Conservation (phyloP, 1,139 yeast genomes). For the Diutina mesorugosa region DNA sequence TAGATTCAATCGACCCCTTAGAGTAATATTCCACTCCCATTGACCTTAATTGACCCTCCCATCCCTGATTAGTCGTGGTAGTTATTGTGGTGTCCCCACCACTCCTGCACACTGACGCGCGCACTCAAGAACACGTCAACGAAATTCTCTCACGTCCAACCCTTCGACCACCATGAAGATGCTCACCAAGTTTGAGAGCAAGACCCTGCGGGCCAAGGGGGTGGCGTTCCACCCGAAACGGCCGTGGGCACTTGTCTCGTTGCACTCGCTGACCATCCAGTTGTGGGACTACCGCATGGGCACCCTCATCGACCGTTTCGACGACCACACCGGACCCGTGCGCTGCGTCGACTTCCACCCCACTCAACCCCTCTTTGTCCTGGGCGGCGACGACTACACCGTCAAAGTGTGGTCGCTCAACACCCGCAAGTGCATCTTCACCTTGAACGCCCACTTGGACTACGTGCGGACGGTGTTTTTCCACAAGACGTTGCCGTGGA, state of each 20-base stretch:
- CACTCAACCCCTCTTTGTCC: conserved; percentile 91
- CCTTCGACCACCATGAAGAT: conserved; percentile 61
- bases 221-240: conserved; percentile 95
- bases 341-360: conserved; percentile 94
- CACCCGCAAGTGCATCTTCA: conserved; percentile 82
- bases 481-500: conserved; percentile 97
- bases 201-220: conserved; percentile 97
- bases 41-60: too few relatives aligned
- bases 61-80: too few relatives aligned
- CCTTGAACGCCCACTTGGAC: conserved; percentile 88
- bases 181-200: conserved; percentile 96
- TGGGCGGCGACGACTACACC: conserved; percentile 95
- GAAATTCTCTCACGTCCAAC: background rate
- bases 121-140: background rate
- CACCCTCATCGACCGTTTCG: conserved; percentile 87
- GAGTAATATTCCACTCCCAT: too few relatives aligned
- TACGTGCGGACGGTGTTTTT: conserved; percentile 89
- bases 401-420: conserved; percentile 94
- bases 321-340: conserved; percentile 98
- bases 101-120: background rate
- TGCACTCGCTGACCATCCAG: conserved; percentile 91
- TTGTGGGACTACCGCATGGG: conserved; percentile 99
- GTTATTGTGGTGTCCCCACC: too few relatives aligned
- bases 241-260: conserved; percentile 94
- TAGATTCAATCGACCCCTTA: too few relatives aligned